phyloP scores from a whole-genome alignment of 164 flowering plant genomes.

The Vitis labrusca region DNA sequence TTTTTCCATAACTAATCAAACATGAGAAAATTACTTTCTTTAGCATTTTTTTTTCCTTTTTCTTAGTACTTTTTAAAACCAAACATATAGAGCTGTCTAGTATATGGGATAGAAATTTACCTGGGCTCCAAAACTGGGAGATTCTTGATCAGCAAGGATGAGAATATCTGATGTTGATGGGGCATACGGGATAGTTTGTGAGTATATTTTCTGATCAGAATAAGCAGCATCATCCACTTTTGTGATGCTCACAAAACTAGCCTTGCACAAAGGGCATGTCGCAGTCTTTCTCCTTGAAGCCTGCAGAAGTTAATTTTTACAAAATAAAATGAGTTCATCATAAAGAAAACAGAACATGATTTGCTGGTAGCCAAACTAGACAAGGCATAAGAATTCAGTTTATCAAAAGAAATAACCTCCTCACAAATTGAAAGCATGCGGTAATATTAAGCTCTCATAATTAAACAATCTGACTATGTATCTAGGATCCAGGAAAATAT shows the following conservation, averaged over 20 bases:
- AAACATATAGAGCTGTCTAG: no score
- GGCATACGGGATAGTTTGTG: constrained; percentile 73
- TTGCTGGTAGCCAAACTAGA: background rate
- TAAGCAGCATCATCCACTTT: constrained; percentile 65
- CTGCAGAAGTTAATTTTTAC: constrained; percentile 29
- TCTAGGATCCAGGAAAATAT: no score
- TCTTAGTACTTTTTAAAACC: no score
- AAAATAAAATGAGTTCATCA: background rate
- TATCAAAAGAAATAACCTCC: no score
- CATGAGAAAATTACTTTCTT: no score
- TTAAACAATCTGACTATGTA: no score
- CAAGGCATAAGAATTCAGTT: background rate
- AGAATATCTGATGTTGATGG: constrained; percentile 33
- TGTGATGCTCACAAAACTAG: constrained; percentile 61
- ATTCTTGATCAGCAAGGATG: constrained; percentile 40
- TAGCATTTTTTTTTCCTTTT: no score
- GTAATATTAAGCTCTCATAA: no score
- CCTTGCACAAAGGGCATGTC: constrained; percentile 93
- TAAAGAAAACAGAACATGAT: background rate
- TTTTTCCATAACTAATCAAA: no score
- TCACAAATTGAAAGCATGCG: no score
- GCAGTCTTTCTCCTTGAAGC: constrained; percentile 56
- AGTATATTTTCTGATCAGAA: constrained; percentile 84
- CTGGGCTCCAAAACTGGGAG: constrained; percentile 25
- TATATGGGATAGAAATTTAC: constrained; percentile 26